Evolutionary conservation across 495 filamentous ascomycete genomes (phyloP).

Genomic region (Xylaria grammica): DNA sequence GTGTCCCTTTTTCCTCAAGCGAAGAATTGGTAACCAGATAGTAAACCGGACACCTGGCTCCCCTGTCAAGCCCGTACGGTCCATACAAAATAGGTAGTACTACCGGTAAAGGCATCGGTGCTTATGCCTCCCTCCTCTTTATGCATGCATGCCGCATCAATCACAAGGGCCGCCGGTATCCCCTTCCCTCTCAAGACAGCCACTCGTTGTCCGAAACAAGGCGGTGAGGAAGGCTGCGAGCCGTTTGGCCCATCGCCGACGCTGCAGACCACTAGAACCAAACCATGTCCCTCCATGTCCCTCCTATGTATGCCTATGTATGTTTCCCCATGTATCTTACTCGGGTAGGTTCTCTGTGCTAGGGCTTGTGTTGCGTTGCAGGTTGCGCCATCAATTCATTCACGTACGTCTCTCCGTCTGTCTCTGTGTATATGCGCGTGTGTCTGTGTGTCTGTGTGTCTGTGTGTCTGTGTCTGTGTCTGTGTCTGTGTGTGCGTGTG

Average conservation of each 20-base stretch:
- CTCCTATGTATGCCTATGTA: not conserved
- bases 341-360: not conserved
- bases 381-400: conserved; percentile 5
- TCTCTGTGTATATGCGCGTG: too few species aligned
- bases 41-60: conserved; percentile 10
- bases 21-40: conserved; percentile 1
- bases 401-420: not conserved
- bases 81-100: conserved; percentile 13
- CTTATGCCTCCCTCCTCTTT: conserved; percentile 23
- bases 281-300: not conserved
- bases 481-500: not conserved
- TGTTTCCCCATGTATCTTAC: not conserved
- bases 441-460: not conserved
- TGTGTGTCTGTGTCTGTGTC: not conserved
- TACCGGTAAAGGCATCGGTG: conserved; percentile 22
- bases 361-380: conserved; percentile 1
- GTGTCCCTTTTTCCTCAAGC: not conserved
- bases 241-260: conserved; percentile 23
- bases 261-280: conserved; percentile 18
- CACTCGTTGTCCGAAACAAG: conserved; percentile 16
- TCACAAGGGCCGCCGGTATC: conserved; percentile 22
- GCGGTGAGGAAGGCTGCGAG: conserved; percentile 26
- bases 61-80: conserved; percentile 2
- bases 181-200: conserved; percentile 15
- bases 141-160: conserved; percentile 23